Evolutionary conservation across 2,329 filamentous ascomycete genomes (phyloP), one percentile per base, ranked within the genome.

Genomic region (Fusarium papillatum): DNA sequence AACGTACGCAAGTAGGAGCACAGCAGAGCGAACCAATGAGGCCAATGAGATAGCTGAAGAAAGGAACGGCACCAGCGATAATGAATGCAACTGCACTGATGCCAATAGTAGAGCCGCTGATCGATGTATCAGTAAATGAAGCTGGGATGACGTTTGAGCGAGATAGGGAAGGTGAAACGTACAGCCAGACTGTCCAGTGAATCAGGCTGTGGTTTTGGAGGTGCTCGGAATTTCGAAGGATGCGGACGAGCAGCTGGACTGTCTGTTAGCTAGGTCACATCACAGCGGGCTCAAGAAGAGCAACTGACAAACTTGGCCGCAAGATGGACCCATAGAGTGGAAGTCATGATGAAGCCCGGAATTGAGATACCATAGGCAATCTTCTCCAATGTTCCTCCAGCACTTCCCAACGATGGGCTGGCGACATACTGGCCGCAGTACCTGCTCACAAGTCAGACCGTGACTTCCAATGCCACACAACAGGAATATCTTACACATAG

Each of bases 371-470:
- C 76, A 24, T 77, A 78, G 53, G 77, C 76, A 48, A 78, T 71
- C 60, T 78, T 79, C 68, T 76, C 70, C 4, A 79, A 22, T 1
- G 65, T 67, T 26, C 76, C 75, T 29, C 77, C 75, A 13, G 77
- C 77, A 46, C 77, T 79, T 3, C 84, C 86, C 8, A 88, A 81
- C 2, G 86, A 85, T 0, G 86, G 86, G 0, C 84, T 86, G 0
- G 85, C 83, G 5, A 88, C 84, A 66, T 83, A 86, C 1, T 83
- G 83, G 0, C 86, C 86, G 68, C 84, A 86, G 71, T 81, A 87
- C 64, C 83, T 83, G 77, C 26, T 57, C 22, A 68, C 7, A 26
- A 22, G 29, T 67, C 5, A 39, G n/a, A 14, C 29, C 2, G 2
- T 26, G 55, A 16, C 7, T 38, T 10, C 5, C 14, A 7, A 11